A percentile compares a stretch with the other conserved stretches of the same genome.
These are phyloP conservation scores for Maudiozyma serrabonitensis DNA, from an alignment of 805 yeast genomes.

Conservation along the genomic window DNA sequence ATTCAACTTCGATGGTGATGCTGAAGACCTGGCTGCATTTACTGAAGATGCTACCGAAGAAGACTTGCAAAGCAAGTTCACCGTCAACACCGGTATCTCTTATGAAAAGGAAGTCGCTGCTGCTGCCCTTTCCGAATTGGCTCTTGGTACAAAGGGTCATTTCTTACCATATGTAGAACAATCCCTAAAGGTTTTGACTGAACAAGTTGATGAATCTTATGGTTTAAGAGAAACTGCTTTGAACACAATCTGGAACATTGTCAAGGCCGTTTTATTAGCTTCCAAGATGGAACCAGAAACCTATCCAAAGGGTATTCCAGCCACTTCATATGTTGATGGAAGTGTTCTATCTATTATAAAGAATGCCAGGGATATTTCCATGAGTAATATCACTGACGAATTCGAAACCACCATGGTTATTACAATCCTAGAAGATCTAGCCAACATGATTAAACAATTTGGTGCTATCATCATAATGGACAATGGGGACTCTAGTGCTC, in stretches of 20 bases:
- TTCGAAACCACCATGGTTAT: conserved; percentile 77
- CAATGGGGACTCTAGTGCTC: conserved; percentile 42
- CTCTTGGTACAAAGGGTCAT: conserved; percentile 72
- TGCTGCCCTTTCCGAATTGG: conserved; percentile 80
- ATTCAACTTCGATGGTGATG: conserved; percentile 47
- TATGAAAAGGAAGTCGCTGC: conserved; percentile 94
- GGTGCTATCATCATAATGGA: conserved; percentile 66
- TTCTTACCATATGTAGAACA: conserved; percentile 72
- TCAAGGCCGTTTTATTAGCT: conserved; percentile 50
- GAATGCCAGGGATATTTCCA: conserved; percentile 57
- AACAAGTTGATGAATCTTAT: conserved; percentile 75
- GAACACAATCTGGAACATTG: conserved; percentile 73
- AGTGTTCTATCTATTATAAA: conserved; percentile 49
- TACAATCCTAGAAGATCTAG: conserved; percentile 62
- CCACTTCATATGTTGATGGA: conserved; percentile 49
- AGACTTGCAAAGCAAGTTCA: conserved; percentile 59
- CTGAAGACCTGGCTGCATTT: conserved; percentile 35
- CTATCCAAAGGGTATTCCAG: conserved; percentile 56
- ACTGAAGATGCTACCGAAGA: conserved; percentile 47
- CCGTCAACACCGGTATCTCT: conserved; percentile 89
- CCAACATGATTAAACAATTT: conserved; percentile 55
- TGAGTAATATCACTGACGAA: conserved; percentile 61
- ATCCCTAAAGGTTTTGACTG: conserved; percentile 51
- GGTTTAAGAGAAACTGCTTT: conserved; percentile 87
- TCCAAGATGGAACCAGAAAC: conserved; percentile 40